Evolutionary conservation across 192 early-diverging fungal genomes (phyloP).

Genomic region (Phycomyces blakesleeanus): DNA sequence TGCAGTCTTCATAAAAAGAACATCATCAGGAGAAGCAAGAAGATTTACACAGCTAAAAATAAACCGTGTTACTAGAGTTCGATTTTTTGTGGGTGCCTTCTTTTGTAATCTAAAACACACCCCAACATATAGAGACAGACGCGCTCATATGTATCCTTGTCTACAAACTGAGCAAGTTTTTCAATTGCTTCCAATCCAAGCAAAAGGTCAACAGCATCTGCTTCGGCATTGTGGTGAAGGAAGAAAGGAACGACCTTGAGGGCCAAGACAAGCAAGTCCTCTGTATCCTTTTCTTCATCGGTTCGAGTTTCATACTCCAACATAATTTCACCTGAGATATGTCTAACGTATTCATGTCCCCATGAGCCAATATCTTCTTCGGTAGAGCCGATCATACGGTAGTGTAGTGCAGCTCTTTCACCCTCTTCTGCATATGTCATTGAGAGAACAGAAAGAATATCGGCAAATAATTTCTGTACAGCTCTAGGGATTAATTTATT

Average conservation of each 20-base stretch:
- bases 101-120: conserved; percentile 33
- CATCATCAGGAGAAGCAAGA: conserved; percentile 87
- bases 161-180: conserved; percentile 76
- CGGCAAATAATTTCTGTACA: conserved; percentile 69
- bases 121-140: conserved; percentile 94
- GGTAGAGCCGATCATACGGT: conserved; percentile 79
- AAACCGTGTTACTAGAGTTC: too few species aligned
- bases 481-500: neutral
- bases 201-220: conserved; percentile 95
- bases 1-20: conserved; percentile 77
- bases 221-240: conserved; percentile 95
- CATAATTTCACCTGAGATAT: conserved; percentile 88
- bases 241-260: conserved; percentile 91
- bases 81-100: too few species aligned
- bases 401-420: conserved; percentile 80
- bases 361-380: conserved; percentile 80
- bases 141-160: conserved; percentile 88
- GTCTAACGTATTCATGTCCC: conserved; percentile 99
- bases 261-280: conserved; percentile 71
- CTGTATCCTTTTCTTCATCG: conserved; percentile 60
- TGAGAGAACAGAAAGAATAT: conserved; percentile 93
- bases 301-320: conserved; percentile 69
- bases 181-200: conserved; percentile 85
- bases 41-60: conserved; percentile 79
- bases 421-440: conserved; percentile 94